Conservation (phyloP, 2,329 filamentous ascomycete genomes). For the Graphilbum sp. region DNA sequence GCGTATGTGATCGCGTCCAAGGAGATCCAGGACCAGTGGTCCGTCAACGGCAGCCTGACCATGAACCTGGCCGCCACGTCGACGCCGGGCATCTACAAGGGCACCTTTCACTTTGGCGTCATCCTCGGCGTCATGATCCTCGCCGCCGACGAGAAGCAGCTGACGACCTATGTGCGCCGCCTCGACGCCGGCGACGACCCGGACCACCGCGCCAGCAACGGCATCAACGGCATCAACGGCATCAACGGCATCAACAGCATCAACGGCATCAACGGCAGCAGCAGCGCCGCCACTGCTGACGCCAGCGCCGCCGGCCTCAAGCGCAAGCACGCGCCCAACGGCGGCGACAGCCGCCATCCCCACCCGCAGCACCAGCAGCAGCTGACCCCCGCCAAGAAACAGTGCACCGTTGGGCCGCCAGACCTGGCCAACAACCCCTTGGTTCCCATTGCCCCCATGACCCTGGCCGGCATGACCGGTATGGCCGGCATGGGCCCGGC, state of each 20-base stretch:
- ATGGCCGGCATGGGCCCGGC: slow-evolving; percentile 5
- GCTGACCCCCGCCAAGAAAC: slow-evolving; percentile 1
- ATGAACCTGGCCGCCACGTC: slow-evolving; percentile 13
- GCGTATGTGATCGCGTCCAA: slow-evolving; percentile 13
- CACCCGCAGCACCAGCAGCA: slow-evolving; percentile 2
- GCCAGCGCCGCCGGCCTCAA: slow-evolving; percentile 7
- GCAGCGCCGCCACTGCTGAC: background rate
- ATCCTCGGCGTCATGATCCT: slow-evolving; percentile 15
- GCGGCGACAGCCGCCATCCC: slow-evolving; percentile 1
- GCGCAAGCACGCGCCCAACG: slow-evolving; percentile 11
- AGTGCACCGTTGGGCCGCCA: too few species aligned
- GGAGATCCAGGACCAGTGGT: slow-evolving; percentile 13
- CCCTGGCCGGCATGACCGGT: slow-evolving; percentile 2
- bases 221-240: background rate
- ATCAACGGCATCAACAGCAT: slow-evolving; percentile 3
- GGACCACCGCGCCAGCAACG: slow-evolving; percentile 2
- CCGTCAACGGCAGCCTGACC: slow-evolving; percentile 12
- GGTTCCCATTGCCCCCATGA: background rate
- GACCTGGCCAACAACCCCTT: too few species aligned
- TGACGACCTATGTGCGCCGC: slow-evolving; percentile 12
- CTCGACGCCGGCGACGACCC: slow-evolving; percentile 10
- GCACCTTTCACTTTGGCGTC: slow-evolving; percentile 15
- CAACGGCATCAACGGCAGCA: background rate
- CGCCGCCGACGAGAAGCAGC: slow-evolving; percentile 10
- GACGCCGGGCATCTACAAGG: slow-evolving; percentile 13